A percentile compares a stretch with the other conserved stretches of the same genome.
phyloP scores from a whole-genome alignment of 257 asterid species.

The Misopates orontium region DNA sequence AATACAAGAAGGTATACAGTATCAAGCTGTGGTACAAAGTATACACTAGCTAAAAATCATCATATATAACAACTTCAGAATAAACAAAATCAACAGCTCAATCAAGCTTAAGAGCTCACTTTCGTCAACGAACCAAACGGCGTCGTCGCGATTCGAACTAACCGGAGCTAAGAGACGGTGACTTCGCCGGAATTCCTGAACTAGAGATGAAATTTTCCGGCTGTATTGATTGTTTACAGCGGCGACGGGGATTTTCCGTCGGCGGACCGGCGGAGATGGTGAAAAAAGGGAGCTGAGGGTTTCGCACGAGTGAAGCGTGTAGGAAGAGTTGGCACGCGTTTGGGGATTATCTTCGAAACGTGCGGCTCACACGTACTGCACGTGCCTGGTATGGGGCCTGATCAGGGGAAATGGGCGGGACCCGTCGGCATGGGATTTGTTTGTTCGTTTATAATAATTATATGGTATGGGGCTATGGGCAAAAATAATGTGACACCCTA shows the following conservation, averaged over 20 bases:
- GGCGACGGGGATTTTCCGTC: slow-evolving; percentile 45
- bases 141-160: slow-evolving; percentile 24
- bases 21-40: not conserved
- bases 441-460: not conserved
- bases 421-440: slow-evolving; percentile 20
- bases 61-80: not conserved
- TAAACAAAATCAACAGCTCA: slow-evolving; percentile 16
- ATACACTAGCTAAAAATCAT: slow-evolving; percentile 1
- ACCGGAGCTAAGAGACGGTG: slow-evolving; percentile 24
- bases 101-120: slow-evolving; percentile 16
- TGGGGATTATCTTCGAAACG: slow-evolving; percentile 68
- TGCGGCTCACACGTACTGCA: slow-evolving; percentile 69
- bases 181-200: slow-evolving; percentile 23
- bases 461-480: not conserved
- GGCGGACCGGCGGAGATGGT: slow-evolving; percentile 60
- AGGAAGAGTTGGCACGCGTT: slow-evolving; percentile 65
- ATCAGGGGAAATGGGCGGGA: slow-evolving; percentile 25
- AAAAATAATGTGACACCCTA: not conserved
- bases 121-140: slow-evolving; percentile 43
- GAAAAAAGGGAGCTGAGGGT: slow-evolving; percentile 36
- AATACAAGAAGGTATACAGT: not conserved
- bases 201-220: not conserved
- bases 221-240: not conserved
- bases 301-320: slow-evolving; percentile 80
- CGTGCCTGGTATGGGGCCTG: slow-evolving; percentile 44